These are phyloP conservation scores for Didymella glomerata DNA, from an alignment of 2,329 filamentous ascomycete genomes.

Conservation along the genomic window DNA sequence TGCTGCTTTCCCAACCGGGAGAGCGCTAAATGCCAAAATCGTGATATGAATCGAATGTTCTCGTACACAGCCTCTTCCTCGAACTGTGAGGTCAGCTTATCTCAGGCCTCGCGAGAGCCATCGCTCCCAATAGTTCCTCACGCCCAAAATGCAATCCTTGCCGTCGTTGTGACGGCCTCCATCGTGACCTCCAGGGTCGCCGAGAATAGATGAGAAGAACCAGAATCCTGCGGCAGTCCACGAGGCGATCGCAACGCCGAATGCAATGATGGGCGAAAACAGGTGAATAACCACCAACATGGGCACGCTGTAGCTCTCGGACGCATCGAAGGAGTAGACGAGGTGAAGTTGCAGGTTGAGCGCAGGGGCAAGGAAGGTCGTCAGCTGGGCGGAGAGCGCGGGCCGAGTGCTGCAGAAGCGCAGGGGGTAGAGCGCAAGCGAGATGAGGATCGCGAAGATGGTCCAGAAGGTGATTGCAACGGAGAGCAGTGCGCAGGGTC, in stretches of 20 bases:
- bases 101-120: conserved; percentile 59
- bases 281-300: conserved; percentile 63
- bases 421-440: conserved; percentile 60
- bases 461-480: conserved; percentile 64
- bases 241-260: conserved; percentile 64
- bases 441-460: conserved; percentile 57
- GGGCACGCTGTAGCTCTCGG: conserved; percentile 50
- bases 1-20: conserved; percentile 20
- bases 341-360: conserved; percentile 61
- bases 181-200: conserved; percentile 68
- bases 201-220: conserved; percentile 68
- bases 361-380: conserved; percentile 61
- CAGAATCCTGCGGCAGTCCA: conserved; percentile 70
- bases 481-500: conserved; percentile 64
- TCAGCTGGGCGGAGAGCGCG: conserved; percentile 60
- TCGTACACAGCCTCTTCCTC: conserved; percentile 3
- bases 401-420: conserved; percentile 61
- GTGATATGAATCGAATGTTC: conserved; percentile 6
- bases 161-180: conserved; percentile 64
- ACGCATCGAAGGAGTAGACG: conserved; percentile 55
- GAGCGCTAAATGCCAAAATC: conserved; percentile 8
- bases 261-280: conserved; percentile 64
- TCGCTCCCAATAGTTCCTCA: conserved; percentile 68
- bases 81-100: conserved; percentile 9
- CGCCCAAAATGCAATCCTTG: conserved; percentile 64